phyloP scores from a whole-genome alignment of 768 basidiomycete genomes.

The Hericium coralloides region DNA sequence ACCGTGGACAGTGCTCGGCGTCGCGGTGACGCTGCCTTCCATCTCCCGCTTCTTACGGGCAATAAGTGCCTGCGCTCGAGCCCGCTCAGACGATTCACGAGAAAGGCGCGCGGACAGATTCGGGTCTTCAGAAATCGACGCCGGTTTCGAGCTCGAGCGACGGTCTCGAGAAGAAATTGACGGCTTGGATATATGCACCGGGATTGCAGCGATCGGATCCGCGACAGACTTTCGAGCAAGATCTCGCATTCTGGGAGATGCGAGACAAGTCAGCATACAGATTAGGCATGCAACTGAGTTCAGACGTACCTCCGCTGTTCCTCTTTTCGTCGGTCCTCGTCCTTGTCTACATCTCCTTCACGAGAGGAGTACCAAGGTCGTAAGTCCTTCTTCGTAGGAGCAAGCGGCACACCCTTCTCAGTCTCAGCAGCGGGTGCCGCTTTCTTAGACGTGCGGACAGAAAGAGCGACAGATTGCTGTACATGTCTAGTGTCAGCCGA shows the following conservation, averaged over 20 bases:
- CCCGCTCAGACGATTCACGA: slow-evolving; percentile 70
- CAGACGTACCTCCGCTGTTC: slow-evolving; percentile 18
- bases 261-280: neutral
- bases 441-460: slow-evolving; percentile 38
- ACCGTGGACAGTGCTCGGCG: slow-evolving; percentile 57
- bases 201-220: slow-evolving; percentile 72
- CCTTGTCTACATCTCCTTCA: slow-evolving; percentile 11
- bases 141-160: neutral
- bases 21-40: slow-evolving; percentile 52
- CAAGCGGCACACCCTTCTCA: slow-evolving; percentile 67
- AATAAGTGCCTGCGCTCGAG: slow-evolving; percentile 67
- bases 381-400: slow-evolving; percentile 67
- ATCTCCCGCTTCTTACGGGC: slow-evolving; percentile 55
- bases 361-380: slow-evolving; percentile 63
- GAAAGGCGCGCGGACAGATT: slow-evolving; percentile 44
- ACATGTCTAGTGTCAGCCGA: too few relatives aligned
- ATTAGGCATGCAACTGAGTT: neutral
- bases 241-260: slow-evolving; percentile 45
- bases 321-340: slow-evolving; percentile 5
- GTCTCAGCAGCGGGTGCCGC: slow-evolving; percentile 29
- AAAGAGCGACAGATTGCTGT: slow-evolving; percentile 36
- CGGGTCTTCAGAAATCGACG: slow-evolving; percentile 11
- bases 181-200: slow-evolving; percentile 38
- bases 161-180: neutral
- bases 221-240: slow-evolving; percentile 50